A percentile compares a stretch with the other conserved stretches of the same genome.
Evolutionary conservation across 2,329 filamentous ascomycete species (phyloP).

Genomic region (Neonectria neomacrospora): DNA sequence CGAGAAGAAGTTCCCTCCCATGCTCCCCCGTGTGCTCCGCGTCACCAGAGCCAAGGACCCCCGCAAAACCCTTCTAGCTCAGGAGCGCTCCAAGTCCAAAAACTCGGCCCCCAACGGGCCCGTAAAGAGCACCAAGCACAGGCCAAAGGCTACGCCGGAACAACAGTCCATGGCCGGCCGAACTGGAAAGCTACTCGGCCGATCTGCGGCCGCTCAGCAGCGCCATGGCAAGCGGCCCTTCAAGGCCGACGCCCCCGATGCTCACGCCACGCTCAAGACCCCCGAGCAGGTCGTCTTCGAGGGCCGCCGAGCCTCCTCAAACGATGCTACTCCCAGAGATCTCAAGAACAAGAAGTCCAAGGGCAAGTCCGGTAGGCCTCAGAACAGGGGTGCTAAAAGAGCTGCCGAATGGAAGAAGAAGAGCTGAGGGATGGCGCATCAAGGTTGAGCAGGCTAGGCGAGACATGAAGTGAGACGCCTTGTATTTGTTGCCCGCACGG

Average conservation of each 20-base stretch:
- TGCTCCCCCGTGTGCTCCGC: slow-evolving; percentile 89
- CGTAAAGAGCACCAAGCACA: slow-evolving; percentile 65
- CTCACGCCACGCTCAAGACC: slow-evolving; percentile 56
- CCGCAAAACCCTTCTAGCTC: slow-evolving; percentile 65
- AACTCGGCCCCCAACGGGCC: slow-evolving; percentile 52
- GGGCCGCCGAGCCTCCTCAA: slow-evolving; percentile 77
- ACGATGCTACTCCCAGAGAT: slow-evolving; percentile 71
- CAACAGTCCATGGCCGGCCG: slow-evolving; percentile 79
- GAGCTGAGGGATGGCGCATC: slow-evolving; percentile 33
- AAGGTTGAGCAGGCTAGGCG: neutral
- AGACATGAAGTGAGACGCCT: neutral
- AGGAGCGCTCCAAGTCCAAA: slow-evolving; percentile 48
- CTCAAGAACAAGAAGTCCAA: slow-evolving; percentile 68
- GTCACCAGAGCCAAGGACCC: slow-evolving; percentile 87
- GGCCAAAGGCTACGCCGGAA: slow-evolving; percentile 75
- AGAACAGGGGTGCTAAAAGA: slow-evolving; percentile 53
- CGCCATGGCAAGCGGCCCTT: slow-evolving; percentile 43
- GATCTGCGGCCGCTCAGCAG: slow-evolving; percentile 68
- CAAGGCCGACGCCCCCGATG: slow-evolving; percentile 39
- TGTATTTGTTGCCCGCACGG: neutral
- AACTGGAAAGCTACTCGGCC: slow-evolving; percentile 78
- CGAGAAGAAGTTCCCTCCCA: slow-evolving; percentile 91
- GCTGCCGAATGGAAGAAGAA: slow-evolving; percentile 60
- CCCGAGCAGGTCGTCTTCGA: slow-evolving; percentile 84
- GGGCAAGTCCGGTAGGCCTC: slow-evolving; percentile 51